These are phyloP conservation scores for Coniosporium tulheliwenetii DNA, from an alignment of 2,329 filamentous ascomycete species.

Conservation along the genomic window DNA sequence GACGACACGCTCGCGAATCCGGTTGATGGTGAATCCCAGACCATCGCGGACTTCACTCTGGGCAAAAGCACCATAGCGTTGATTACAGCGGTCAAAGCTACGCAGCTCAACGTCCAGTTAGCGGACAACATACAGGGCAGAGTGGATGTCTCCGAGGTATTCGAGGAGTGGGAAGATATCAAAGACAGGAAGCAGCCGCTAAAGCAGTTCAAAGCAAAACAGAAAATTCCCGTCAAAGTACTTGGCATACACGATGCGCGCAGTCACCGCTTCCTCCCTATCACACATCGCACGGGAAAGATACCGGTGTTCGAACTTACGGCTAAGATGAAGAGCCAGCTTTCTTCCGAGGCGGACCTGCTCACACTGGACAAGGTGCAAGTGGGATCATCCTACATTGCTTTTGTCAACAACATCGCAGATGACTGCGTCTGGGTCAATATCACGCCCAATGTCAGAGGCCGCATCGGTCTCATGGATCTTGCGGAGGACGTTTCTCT, in stretches of 20 bases:
- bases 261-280: slow-evolving; percentile 80
- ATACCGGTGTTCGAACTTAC: slow-evolving; percentile 74
- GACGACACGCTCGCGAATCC: slow-evolving; percentile 35
- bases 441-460: slow-evolving; percentile 73
- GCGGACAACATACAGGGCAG: slow-evolving; percentile 84
- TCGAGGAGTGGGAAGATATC: slow-evolving; percentile 79
- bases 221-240: slow-evolving; percentile 58
- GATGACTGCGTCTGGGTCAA: slow-evolving; percentile 80
- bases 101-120: slow-evolving; percentile 81
- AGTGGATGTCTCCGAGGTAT: slow-evolving; percentile 80
- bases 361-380: slow-evolving; percentile 60
- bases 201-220: slow-evolving; percentile 54
- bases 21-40: slow-evolving; percentile 47
- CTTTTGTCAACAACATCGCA: slow-evolving; percentile 80
- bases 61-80: slow-evolving; percentile 63
- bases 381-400: slow-evolving; percentile 55
- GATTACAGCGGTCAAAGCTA: slow-evolving; percentile 73
- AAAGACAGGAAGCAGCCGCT: slow-evolving; percentile 67
- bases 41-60: slow-evolving; percentile 56
- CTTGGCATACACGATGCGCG: slow-evolving; percentile 80
- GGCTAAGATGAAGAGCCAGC: slow-evolving; percentile 48
- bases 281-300: slow-evolving; percentile 70
- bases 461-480: slow-evolving; percentile 68
- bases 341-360: slow-evolving; percentile 40
- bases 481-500: slow-evolving; percentile 74